phyloP scores from a whole-genome alignment of 306 rosid genomes.

The Casuarina cunninghamiana region DNA sequence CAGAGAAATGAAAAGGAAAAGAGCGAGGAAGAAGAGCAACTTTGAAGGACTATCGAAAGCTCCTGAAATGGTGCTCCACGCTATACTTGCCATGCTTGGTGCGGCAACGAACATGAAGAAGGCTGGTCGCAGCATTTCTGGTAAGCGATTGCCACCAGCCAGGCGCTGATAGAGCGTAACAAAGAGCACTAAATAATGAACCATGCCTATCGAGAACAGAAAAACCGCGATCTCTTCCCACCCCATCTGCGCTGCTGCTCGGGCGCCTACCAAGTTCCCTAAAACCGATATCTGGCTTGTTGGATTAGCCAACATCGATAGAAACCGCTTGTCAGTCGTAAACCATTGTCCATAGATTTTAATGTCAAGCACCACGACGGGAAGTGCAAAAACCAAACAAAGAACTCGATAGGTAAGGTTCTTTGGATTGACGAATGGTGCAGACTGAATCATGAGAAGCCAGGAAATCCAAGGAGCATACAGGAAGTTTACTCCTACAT shows the following conservation, averaged over 20 bases:
- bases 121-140: constrained; percentile 33
- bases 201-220: neutral
- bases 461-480: constrained; percentile 1
- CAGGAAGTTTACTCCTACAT: neutral
- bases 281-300: neutral
- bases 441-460: neutral
- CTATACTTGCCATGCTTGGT: constrained; percentile 59
- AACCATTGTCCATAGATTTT: constrained; percentile 4
- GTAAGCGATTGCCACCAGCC: neutral
- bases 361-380: neutral
- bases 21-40: constrained; percentile 56
- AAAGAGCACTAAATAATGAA: constrained; percentile 1
- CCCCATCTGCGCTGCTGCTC: neutral
- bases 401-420: neutral
- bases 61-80: constrained; percentile 51
- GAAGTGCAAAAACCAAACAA: neutral
- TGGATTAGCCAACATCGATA: neutral
- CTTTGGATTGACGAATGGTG: neutral
- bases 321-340: neutral
- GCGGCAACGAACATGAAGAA: constrained; percentile 54
- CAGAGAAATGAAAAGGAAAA: constrained; percentile 51
- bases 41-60: constrained; percentile 41
- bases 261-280: neutral
- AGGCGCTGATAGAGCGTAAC: constrained; percentile 3
- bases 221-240: neutral